These are phyloP conservation scores for Leccinum olivaceopallidum DNA, from an alignment of 768 basidiomycete genomes.

Conservation along the genomic window DNA sequence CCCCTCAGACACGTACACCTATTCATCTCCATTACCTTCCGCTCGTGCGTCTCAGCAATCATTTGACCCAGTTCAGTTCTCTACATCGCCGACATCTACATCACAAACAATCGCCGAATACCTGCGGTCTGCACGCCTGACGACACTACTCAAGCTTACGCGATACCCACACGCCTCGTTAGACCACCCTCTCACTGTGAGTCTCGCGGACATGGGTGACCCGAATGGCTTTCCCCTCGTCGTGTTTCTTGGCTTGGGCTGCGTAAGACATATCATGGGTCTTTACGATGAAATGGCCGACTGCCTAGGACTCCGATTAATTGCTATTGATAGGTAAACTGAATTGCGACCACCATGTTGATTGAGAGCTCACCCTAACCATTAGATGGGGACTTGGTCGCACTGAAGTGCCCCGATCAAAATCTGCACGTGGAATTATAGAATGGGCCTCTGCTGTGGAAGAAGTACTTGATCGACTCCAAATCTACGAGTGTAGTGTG, in stretches of 20 bases:
- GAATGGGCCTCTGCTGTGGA: constrained; percentile 92
- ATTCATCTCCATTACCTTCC: constrained; percentile 43
- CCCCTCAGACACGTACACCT: constrained; percentile 55
- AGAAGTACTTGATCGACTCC: constrained; percentile 81
- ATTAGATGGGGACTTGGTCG: constrained; percentile 89
- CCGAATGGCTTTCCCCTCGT: constrained; percentile 85
- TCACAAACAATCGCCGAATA: constrained; percentile 84
- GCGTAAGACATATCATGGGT: constrained; percentile 93
- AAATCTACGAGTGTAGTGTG: constrained; percentile 78
- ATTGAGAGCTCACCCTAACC: constrained; percentile 15
- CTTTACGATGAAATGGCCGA: constrained; percentile 96
- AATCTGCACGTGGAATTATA: constrained; percentile 74
- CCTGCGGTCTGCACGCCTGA: constrained; percentile 82
- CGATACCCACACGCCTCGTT: constrained; percentile 78
- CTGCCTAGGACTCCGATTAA: constrained; percentile 80
- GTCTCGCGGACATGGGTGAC: constrained; percentile 90
- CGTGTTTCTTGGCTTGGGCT: constrained; percentile 91
- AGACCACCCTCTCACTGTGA: constrained; percentile 76
- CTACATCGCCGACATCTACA: constrained; percentile 51
- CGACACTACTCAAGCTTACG: constrained; percentile 76
- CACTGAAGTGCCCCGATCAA: constrained; percentile 66
- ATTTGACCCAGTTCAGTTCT: constrained; percentile 29
- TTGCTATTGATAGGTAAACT: constrained; percentile 87
- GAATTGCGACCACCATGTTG: not conserved
- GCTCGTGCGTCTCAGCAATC: constrained; percentile 25